These are phyloP conservation scores for Apiospora malaysiana DNA, from an alignment of 2,329 filamentous ascomycete genomes.

Conservation along the genomic window DNA sequence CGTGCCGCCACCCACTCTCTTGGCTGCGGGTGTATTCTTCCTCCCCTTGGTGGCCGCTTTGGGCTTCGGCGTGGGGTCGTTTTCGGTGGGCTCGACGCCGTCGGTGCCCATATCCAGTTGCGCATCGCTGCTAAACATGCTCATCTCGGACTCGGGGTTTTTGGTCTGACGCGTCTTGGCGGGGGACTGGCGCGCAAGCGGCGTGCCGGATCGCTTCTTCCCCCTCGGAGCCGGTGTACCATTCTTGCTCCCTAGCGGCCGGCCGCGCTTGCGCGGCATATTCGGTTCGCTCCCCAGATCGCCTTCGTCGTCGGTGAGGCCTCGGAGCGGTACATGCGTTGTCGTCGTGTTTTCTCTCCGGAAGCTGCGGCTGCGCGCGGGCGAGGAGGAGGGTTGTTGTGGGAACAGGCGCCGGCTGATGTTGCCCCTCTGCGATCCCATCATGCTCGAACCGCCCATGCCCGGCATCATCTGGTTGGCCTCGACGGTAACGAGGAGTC, in stretches of 20 bases:
- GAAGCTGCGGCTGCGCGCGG: constrained; percentile 44
- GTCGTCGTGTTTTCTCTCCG: constrained; percentile 50
- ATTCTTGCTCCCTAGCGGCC: constrained; percentile 50
- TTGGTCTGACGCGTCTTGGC: constrained; percentile 40
- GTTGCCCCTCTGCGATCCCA: constrained; percentile 33
- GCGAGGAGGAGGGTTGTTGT: constrained; percentile 41
- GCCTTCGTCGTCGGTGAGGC: constrained; percentile 49
- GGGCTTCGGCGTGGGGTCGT: constrained; percentile 39
- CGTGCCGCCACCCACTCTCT: constrained; percentile 23
- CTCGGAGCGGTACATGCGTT: constrained; percentile 55
- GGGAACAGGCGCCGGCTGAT: constrained; percentile 43
- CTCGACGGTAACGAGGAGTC: constrained; percentile 61
- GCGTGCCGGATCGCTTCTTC: constrained; percentile 55
- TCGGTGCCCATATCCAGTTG: constrained; percentile 30
- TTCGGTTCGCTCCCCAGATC: constrained; percentile 32
- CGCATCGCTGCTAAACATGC: constrained; percentile 33
- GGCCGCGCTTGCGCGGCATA: constrained; percentile 43
- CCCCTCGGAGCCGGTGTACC: constrained; percentile 57
- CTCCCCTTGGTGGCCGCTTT: constrained; percentile 37
- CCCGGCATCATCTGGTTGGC: constrained; percentile 44
- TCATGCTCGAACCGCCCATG: background rate
- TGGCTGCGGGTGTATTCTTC: constrained; percentile 36
- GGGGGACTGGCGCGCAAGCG: constrained; percentile 44
- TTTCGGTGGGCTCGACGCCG: constrained; percentile 27
- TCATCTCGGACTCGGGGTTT: constrained; percentile 36